Base-by-base conservation (phyloP, 2,329 filamentous ascomycete genomes). In the Fusarium multiceps region DNA sequence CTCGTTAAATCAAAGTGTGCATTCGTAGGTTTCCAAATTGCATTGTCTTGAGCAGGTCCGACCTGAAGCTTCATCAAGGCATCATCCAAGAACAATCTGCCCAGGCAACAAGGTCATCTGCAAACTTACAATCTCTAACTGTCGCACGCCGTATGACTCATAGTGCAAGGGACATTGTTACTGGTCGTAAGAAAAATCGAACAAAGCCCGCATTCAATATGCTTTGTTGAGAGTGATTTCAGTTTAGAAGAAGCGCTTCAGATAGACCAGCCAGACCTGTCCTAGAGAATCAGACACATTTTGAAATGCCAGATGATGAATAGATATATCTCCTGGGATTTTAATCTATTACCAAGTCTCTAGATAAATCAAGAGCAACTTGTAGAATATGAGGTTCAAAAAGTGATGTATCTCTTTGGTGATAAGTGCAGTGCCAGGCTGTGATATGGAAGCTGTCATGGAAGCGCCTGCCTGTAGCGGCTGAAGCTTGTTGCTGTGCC, bases 401-500 rank as follows among this genome's bases (percentile, higher is more conserved):
- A 51, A 37, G n/a, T 23, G 7, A n/a, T n/a, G 13, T 20, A 40
- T 12, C 8, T 23, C 30, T 20, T n/a, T 14, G 21, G 16, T 18
- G 23, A 16, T 12, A 25, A 21, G 16, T 37, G 47, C 30, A 34
- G 16, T 37, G 16, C 30, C 7, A 6, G 16, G 11, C 34, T 37
- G 32, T 11, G 18, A 11, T 18, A 37, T 37, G 13, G 6, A n/a
- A 16, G 32, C 18, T 32, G 13, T 5, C 14, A 10, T 21, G 14
- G 7, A 21, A 14, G 27, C 20, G 48, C 32, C 32, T 34, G 21
- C 12, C 8, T 18, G 46, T 23, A 23, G 21, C 18, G 12, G 25
- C 41, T 49, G 30, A 41, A 46, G 13, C 14, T 50, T 34, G 46
- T 50, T 34, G 46, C 49, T 42, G 50, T n/a, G 62, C 48, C 43